Conservation (phyloP, 2,329 filamentous ascomycete species). For the Aciculosporium take region DNA sequence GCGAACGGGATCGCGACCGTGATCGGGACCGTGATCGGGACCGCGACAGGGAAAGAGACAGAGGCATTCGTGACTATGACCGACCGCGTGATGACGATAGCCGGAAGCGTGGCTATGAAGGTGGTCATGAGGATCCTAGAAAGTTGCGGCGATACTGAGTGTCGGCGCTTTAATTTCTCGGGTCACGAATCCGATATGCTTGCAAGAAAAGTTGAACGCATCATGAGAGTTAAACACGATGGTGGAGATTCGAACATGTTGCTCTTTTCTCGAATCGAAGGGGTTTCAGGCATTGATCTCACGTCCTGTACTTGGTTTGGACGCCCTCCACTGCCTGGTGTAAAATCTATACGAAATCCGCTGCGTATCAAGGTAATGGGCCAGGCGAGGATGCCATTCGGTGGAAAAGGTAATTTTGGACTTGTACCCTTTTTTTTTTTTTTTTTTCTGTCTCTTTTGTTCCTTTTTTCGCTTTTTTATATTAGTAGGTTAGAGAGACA, state of each 20-base stretch:
- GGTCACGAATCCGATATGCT: neutral
- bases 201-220: neutral
- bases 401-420: constrained; percentile 1
- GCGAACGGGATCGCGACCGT: constrained; percentile 34
- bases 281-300: neutral
- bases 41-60: constrained; percentile 17
- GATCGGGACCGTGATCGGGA: constrained; percentile 35
- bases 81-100: constrained; percentile 42
- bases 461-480: constrained; percentile 3
- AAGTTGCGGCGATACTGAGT: constrained; percentile 50
- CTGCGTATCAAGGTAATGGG: constrained; percentile 2
- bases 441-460: neutral
- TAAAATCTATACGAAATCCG: neutral
- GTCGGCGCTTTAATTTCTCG: neutral
- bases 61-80: constrained; percentile 28
- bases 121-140: constrained; percentile 63
- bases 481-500: constrained; percentile 7
- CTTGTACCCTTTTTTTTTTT: constrained; percentile 2
- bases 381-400: neutral
- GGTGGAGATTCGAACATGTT: neutral
- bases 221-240: neutral
- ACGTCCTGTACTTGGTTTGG: neutral
- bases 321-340: neutral
- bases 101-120: constrained; percentile 60
- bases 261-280: neutral